phyloP scores from a whole-genome alignment of 2,329 filamentous ascomycete genomes.

The Thielaviopsis musarum region DNA sequence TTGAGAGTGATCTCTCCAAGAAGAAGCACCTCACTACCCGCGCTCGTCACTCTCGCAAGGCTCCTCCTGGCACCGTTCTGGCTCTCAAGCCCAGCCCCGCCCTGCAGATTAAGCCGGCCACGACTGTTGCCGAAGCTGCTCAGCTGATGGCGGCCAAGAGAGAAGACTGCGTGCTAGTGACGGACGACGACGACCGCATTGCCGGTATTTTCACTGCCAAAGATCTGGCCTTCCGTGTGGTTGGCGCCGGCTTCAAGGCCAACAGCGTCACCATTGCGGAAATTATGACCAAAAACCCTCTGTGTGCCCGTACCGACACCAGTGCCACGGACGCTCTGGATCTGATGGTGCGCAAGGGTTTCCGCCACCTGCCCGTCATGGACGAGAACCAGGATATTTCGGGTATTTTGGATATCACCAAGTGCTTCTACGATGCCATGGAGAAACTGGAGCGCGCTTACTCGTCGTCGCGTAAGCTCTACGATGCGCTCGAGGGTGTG shows the following conservation, averaged over 20 bases:
- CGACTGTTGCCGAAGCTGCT: slow-evolving; percentile 86
- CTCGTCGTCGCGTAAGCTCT: slow-evolving; percentile 91
- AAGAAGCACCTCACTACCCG: slow-evolving; percentile 72
- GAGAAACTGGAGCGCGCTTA: slow-evolving; percentile 97
- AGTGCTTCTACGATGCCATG: slow-evolving; percentile 99
- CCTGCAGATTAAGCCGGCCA: slow-evolving; percentile 90
- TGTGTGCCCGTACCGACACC: slow-evolving; percentile 92
- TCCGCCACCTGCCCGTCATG: slow-evolving; percentile 96
- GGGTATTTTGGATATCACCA: slow-evolving; percentile 94
- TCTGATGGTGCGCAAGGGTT: slow-evolving; percentile 95
- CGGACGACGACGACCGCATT: slow-evolving; percentile 94
- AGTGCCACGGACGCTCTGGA: slow-evolving; percentile 95
- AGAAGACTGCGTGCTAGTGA: slow-evolving; percentile 94
- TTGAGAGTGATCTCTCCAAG: slow-evolving; percentile 95
- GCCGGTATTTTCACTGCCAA: slow-evolving; percentile 98
- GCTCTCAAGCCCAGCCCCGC: slow-evolving; percentile 89
- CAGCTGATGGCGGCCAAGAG: slow-evolving; percentile 98
- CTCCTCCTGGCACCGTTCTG: slow-evolving; percentile 87
- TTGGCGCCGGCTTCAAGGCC: slow-evolving; percentile 78
- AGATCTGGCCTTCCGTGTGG: slow-evolving; percentile 92
- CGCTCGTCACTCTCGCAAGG: slow-evolving; percentile 75
- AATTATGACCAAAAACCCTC: slow-evolving; percentile 99
- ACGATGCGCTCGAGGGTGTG: slow-evolving; percentile 92
- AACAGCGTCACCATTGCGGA: slow-evolving; percentile 84
- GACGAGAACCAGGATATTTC: slow-evolving; percentile 99